Conservation (phyloP, 441 rosid genomes). For the Sinapis alba region DNA sequence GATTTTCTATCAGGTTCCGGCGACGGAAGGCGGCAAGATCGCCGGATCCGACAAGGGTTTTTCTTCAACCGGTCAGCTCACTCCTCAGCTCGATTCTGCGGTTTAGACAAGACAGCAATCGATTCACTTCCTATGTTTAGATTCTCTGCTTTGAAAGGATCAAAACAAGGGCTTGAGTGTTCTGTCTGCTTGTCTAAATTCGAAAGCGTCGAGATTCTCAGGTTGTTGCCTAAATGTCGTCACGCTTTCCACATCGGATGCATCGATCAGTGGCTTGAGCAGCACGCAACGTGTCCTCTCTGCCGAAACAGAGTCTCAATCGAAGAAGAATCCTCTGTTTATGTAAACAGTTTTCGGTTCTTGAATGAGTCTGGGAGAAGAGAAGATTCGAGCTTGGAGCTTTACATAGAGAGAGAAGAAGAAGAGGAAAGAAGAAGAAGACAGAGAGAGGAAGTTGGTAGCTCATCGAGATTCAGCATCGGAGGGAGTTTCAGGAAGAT, state of each 20-base stretch:
- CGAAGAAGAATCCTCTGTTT: constrained; percentile 54
- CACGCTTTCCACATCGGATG: constrained; percentile 70
- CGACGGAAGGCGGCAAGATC: constrained; percentile 27
- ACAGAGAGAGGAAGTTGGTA: constrained; percentile 32
- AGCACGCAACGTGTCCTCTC: constrained; percentile 65
- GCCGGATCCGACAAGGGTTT: constrained; percentile 18
- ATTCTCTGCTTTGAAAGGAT: constrained; percentile 61
- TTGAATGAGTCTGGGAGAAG: constrained; percentile 48
- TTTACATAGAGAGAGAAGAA: constrained; percentile 72
- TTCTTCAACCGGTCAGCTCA: constrained; percentile 35
- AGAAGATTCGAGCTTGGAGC: constrained; percentile 63
- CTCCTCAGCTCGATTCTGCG: constrained; percentile 59
- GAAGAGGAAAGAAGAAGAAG: constrained; percentile 39
- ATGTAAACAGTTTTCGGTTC: constrained; percentile 58
- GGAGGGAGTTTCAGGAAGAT: constrained; percentile 73
- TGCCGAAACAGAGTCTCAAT: constrained; percentile 57
- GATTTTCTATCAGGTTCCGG: constrained; percentile 29
- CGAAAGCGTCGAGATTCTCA: constrained; percentile 54
- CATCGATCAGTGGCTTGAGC: constrained; percentile 69
- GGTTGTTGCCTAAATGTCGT: constrained; percentile 59
- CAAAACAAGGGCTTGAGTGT: constrained; percentile 64
- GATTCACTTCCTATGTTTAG: constrained; percentile 68
- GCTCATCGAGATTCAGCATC: constrained; percentile 68
- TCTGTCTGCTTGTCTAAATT: constrained; percentile 64
- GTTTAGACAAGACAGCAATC: constrained; percentile 58